Base-by-base conservation (phyloP, 352 stramenopile species). In the Phytophthora vignae region DNA sequence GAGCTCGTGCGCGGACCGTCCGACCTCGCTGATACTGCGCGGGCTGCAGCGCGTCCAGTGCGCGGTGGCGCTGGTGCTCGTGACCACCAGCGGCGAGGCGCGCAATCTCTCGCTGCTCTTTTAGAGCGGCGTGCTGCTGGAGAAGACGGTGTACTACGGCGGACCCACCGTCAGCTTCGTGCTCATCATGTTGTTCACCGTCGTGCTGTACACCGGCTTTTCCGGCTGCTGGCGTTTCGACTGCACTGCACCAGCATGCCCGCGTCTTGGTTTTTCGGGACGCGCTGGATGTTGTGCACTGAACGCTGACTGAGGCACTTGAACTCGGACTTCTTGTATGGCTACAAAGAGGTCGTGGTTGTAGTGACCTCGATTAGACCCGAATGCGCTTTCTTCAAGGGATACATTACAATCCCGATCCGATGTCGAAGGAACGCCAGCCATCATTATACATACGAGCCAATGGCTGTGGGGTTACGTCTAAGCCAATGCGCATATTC, bases 101-200 rank as follows among this genome's bases (percentile, higher is more conserved):
- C 54, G 76, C 17, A 82, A 60, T 15, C 38, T 87, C 14, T 59
- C 61, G 0, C 46, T 88, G 36, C 21, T 50, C 4, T 62, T 69
- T 0, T 17, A 55, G 49, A 27, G 21, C 55, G 69, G 66, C 17
- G 49, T 60, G 3, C 1, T 17, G 1, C 63, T 83, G 0, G 67
- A 81, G 21, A n/a, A 92, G 60, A 83, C 86, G 6, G 77, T 85
- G 53, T 83, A 88, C 61, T 84, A 85, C 54, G 86, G 86, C 52
- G 83, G 86, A 9, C 81, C 86, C 21, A 69, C 76, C 12, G 68
- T 87, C 22, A 91, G 78, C 66, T 92, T 92, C 58, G 77, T 81
- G 56, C 66, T 94, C 55, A 53, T 94, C 40, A 78, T 91, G 44
- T 85, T 76, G 36, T 94, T 88, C 67, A 76, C 79, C 6, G 81